phyloP scores from a whole-genome alignment of 2,329 filamentous ascomycete species.

The Diaporthe vexans region DNA sequence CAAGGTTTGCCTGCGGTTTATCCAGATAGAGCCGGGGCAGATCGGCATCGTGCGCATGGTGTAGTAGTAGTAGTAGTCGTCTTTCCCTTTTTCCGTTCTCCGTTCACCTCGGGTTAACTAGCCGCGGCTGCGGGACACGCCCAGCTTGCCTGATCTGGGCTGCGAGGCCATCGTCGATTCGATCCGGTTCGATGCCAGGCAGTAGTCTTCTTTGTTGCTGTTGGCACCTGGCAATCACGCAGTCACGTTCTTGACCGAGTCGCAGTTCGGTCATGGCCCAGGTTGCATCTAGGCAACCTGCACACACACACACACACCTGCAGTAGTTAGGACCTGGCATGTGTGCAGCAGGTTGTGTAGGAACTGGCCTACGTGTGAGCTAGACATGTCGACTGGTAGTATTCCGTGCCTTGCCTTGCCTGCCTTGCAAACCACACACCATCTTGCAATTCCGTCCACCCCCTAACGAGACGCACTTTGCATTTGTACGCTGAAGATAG shows the following conservation, averaged over 20 bases:
- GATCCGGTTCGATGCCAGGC: slow-evolving; percentile 11
- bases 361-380: neutral
- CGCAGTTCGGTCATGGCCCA: neutral
- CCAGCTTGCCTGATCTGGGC: slow-evolving; percentile 20
- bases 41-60: neutral
- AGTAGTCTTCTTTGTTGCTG: neutral
- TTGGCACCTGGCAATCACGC: neutral
- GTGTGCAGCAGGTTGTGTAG: neutral
- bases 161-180: slow-evolving; percentile 32
- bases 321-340: neutral
- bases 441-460: neutral
- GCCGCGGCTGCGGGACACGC: slow-evolving; percentile 30
- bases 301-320: neutral
- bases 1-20: slow-evolving; percentile 3
- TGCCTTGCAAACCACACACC: neutral
- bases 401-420: slow-evolving; percentile 14
- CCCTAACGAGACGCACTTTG: neutral
- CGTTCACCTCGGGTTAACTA: slow-evolving; percentile 26
- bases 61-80: too few relatives aligned
- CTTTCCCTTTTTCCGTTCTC: neutral
- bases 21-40: neutral
- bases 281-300: slow-evolving; percentile 7
- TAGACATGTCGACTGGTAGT: slow-evolving; percentile 11
- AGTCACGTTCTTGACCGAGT: slow-evolving; percentile 14
- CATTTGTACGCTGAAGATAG: neutral